Evolutionary conservation across 371 early-diverging fungal species (phyloP), one percentile per base, ranked within the genome.

Genomic region (Sporodiniella umbellata): DNA sequence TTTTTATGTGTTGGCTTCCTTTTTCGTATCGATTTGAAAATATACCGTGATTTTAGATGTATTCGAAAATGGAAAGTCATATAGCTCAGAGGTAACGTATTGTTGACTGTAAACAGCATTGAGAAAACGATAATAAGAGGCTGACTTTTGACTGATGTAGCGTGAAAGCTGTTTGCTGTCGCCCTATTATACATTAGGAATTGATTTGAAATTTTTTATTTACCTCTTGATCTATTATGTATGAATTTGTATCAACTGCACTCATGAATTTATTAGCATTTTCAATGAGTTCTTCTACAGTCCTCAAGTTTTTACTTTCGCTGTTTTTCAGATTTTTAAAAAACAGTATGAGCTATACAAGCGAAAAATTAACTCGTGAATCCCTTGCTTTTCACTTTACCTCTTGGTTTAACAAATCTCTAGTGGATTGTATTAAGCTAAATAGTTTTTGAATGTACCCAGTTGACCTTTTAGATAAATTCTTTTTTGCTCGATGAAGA

Each of bases 111-210:
- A 40, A 10, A 28, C 42, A 28, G 26, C 38, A 40, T 58, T 66
- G 7, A 66, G 47, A 23, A 46, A 54, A 15, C 43, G 47, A n/a
- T 58, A 39, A 43, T 66, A 66, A 8, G 57, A 49, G 17, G 55
- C 58, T 15, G 60, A 33, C 10, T 61, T 66, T 39, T 66, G 61
- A 31, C 60, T 57, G 31, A 66, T 66, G 38, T 61, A 66, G 31
- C 44, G 61, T 18, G 66, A 54, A n/a, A 64, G n/a, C 23, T 53
- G 28, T 8, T 59, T 60, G 18, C 60, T 55, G 35, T 56, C 56
- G 17, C 56, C 33, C 61, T 61, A 43, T 21, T 4, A 21, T 19
- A 6, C 19, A 21, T 42, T 4, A 19, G 5, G 15, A 8, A 19
- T 15, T 19, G 18, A 4, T 42, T 42, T 23, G 24, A 21, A 14